Evolutionary conservation across 768 basidiomycete genomes (phyloP).

Genomic region (Hemileccinum impolitum): DNA sequence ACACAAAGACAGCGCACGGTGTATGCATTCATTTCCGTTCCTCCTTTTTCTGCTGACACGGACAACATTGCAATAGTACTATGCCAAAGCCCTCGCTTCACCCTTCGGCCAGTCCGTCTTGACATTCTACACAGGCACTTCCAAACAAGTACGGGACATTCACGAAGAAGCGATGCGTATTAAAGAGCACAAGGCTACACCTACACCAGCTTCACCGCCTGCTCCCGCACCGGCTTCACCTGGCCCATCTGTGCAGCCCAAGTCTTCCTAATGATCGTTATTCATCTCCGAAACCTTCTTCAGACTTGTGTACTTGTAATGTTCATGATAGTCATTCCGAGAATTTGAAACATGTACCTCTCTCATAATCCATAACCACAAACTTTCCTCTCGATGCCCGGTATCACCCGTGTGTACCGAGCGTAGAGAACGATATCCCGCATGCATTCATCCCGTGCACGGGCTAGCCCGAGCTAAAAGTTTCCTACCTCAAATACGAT

Average conservation of each 20-base stretch:
- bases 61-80: slow-evolving; percentile 53
- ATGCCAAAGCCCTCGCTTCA: slow-evolving; percentile 69
- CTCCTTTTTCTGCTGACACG: neutral
- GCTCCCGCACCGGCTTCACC: slow-evolving; percentile 4
- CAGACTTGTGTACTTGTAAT: slow-evolving; percentile 9
- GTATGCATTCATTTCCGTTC: slow-evolving; percentile 35
- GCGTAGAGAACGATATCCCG: too few relatives aligned
- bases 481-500: too few relatives aligned
- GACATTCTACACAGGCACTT: slow-evolving; percentile 81
- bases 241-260: slow-evolving; percentile 6
- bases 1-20: slow-evolving; percentile 64
- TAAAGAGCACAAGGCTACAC: slow-evolving; percentile 50
- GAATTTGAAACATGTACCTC: neutral
- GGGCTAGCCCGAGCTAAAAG: too few relatives aligned
- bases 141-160: slow-evolving; percentile 87
- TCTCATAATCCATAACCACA: neutral
- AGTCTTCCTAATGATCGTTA: slow-evolving; percentile 8
- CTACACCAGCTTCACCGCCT: slow-evolving; percentile 14
- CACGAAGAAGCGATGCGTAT: slow-evolving; percentile 92
- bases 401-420: too few relatives aligned
- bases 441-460: too few relatives aligned
- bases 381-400: too few relatives aligned
- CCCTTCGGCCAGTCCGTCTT: slow-evolving; percentile 73
- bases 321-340: slow-evolving; percentile 2
- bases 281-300: neutral